phyloP scores from a whole-genome alignment of 2,329 filamentous ascomycete species.

The Aureobasidium subglaciale region DNA sequence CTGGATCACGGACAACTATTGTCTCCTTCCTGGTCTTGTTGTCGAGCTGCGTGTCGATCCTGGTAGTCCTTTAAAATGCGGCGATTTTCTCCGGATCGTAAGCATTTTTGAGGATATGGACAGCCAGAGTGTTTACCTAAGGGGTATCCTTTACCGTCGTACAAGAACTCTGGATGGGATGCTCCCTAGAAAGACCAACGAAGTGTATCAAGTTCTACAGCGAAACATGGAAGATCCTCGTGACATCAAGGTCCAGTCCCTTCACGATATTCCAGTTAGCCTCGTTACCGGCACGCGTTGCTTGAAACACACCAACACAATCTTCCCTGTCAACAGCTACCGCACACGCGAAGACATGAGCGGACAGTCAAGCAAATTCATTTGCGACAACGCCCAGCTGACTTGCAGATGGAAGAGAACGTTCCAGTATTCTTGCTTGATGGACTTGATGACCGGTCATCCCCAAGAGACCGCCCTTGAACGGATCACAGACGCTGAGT shows the following conservation, averaged over 20 bases:
- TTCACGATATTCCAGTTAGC: slow-evolving; percentile 18
- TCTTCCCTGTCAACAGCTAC: slow-evolving; percentile 32
- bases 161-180: slow-evolving; percentile 28
- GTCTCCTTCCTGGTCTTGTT: slow-evolving; percentile 11
- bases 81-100: slow-evolving; percentile 35
- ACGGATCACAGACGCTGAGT: slow-evolving; percentile 6
- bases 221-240: slow-evolving; percentile 23
- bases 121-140: slow-evolving; percentile 26
- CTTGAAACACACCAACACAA: slow-evolving; percentile 48
- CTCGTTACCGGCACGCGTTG: slow-evolving; percentile 16
- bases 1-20: background rate
- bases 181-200: slow-evolving; percentile 35
- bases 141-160: slow-evolving; percentile 33
- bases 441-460: background rate
- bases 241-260: background rate
- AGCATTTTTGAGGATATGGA: slow-evolving; percentile 27
- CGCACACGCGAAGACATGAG: background rate
- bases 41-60: slow-evolving; percentile 32
- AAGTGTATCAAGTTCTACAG: slow-evolving; percentile 39
- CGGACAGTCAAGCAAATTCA: slow-evolving; percentile 14
- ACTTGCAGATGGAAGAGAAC: slow-evolving; percentile 48
- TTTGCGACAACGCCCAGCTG: slow-evolving; percentile 32
- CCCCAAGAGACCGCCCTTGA: background rate
- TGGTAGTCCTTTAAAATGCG: slow-evolving; percentile 13
- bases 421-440: slow-evolving; percentile 22